Conservation (phyloP, 345 rosid species). For the Linum trigynum region DNA sequence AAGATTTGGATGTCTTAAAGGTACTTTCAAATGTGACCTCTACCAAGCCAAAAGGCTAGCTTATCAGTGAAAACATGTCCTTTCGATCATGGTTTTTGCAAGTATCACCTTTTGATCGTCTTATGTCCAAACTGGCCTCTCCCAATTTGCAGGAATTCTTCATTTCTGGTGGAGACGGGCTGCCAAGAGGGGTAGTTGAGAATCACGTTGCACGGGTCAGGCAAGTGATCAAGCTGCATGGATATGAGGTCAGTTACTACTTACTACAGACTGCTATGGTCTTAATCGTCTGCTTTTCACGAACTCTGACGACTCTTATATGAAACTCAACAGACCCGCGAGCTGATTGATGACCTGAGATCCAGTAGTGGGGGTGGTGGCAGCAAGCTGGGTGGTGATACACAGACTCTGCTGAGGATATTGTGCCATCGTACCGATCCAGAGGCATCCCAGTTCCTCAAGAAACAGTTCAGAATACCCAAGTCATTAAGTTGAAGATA, state of each 20-base stretch:
- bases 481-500: conserved; percentile 41
- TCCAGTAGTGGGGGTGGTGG: conserved; percentile 41
- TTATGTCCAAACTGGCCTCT: not conserved
- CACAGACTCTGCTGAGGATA: conserved; percentile 63
- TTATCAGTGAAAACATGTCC: not conserved
- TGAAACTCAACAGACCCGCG: conserved; percentile 48
- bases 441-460: conserved; percentile 83
- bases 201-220: conserved; percentile 85
- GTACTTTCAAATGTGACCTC: conserved; percentile 24
- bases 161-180: conserved; percentile 94
- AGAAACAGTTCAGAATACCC: conserved; percentile 90
- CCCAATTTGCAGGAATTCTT: conserved; percentile 61
- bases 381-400: conserved; percentile 73
- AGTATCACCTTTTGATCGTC: not conserved
- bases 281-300: not conserved
- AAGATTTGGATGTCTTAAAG: conserved; percentile 84
- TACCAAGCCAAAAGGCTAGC: too few relatives aligned
- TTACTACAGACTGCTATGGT: not conserved
- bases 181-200: conserved; percentile 95
- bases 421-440: conserved; percentile 82
- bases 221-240: conserved; percentile 61
- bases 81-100: not conserved
- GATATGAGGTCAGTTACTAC: conserved; percentile 55
- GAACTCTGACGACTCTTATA: too few relatives aligned
- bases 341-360: conserved; percentile 73